Evolutionary conservation across 1,139 yeast genomes (phyloP).

Genomic region (Geotrichum armillariae): DNA sequence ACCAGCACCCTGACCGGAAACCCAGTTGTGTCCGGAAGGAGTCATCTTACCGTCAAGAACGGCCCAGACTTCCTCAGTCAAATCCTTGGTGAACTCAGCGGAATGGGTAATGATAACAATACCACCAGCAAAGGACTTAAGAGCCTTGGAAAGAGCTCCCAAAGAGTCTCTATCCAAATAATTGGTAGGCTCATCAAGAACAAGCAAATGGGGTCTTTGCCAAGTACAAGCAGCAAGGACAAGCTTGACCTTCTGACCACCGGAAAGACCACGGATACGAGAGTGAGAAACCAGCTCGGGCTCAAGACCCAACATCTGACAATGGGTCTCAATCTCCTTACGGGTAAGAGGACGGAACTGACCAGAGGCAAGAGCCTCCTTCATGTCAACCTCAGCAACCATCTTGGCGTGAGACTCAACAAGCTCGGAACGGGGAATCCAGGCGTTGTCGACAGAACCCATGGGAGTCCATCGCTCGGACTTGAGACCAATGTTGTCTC

Average conservation of each 20-base stretch:
- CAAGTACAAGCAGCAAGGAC: slow-evolving; percentile 99
- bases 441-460: slow-evolving; percentile 99
- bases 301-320: slow-evolving; percentile 97
- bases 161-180: slow-evolving; percentile 99
- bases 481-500: slow-evolving; percentile 99
- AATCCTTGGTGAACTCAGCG: slow-evolving; percentile 98
- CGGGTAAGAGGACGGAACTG: slow-evolving; percentile 99
- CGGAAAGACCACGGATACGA: slow-evolving; percentile 99
- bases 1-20: slow-evolving; percentile 99
- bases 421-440: slow-evolving; percentile 99
- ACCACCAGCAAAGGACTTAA: slow-evolving; percentile 99
- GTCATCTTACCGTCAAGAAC: slow-evolving; percentile 97
- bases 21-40: slow-evolving; percentile 99
- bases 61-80: slow-evolving; percentile 99
- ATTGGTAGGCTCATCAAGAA: slow-evolving; percentile 94
- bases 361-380: slow-evolving; percentile 99
- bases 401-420: slow-evolving; percentile 97
- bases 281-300: slow-evolving; percentile 99
- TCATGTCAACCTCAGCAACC: slow-evolving; percentile 99
- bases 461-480: slow-evolving; percentile 99
- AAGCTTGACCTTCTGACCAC: slow-evolving; percentile 99
- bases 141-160: slow-evolving; percentile 98
- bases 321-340: slow-evolving; percentile 99
- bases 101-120: slow-evolving; percentile 99
- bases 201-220: slow-evolving; percentile 99